Conservation (phyloP, 2,329 filamentous ascomycete genomes). For the Fusarium palustre region DNA sequence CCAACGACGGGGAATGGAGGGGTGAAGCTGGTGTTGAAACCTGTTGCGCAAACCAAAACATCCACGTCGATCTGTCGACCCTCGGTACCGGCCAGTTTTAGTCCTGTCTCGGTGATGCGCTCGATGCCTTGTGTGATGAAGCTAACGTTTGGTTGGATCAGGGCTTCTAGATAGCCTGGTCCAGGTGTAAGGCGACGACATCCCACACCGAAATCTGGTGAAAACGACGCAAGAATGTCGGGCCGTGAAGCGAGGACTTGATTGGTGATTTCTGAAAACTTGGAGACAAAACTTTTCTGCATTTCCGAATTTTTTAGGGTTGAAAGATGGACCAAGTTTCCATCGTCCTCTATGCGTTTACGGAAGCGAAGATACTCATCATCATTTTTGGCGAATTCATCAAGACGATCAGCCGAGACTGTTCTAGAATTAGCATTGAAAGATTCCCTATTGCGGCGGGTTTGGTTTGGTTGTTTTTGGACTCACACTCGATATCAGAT, state of each 20-base stretch:
- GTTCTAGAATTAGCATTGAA: neutral
- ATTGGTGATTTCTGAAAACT: neutral
- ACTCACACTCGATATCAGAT: neutral
- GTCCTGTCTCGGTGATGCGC: neutral
- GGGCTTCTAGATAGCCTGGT: slow-evolving; percentile 1
- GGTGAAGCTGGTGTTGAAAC: neutral
- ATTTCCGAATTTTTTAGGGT: neutral
- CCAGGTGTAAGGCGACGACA: slow-evolving; percentile 2
- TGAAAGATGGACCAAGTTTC: neutral
- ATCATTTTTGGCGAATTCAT: neutral
- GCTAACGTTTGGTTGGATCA: neutral
- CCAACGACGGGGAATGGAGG: neutral
- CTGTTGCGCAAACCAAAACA: slow-evolving; percentile 2
- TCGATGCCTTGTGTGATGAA: neutral
- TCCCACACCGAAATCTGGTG: neutral
- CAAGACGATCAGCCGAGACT: neutral
- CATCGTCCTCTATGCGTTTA: slow-evolving; percentile 1
- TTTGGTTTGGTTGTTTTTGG: rapidly evolving
- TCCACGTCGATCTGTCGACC: neutral
- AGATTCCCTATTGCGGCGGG: rapidly evolving
- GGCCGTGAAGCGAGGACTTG: neutral
- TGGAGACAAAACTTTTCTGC: neutral
- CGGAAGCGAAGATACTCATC: neutral
- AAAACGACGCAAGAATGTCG: neutral
- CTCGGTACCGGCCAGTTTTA: neutral